These are phyloP conservation scores for Syzygium malaccense DNA, from an alignment of 441 rosid species.

Conservation along the genomic window DNA sequence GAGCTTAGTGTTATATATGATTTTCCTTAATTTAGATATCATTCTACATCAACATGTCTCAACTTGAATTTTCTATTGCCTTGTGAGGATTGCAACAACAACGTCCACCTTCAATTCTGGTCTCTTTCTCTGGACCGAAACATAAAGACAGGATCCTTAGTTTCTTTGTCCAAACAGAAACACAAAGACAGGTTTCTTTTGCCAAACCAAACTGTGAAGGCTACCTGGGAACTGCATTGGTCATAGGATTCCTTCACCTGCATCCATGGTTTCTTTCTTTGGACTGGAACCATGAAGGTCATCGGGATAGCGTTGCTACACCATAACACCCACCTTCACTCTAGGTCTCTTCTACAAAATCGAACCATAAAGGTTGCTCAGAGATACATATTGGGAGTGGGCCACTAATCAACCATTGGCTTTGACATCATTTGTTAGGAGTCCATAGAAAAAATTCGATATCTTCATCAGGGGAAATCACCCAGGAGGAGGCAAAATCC, in stretches of 20 bases:
- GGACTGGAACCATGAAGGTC: not conserved
- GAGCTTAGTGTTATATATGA: not conserved
- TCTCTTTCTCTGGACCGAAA: not conserved
- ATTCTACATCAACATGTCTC: not conserved
- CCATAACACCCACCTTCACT: not conserved
- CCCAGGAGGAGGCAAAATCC: not conserved
- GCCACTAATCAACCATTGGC: not conserved
- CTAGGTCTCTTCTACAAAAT: not conserved
- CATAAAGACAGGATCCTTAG: not conserved
- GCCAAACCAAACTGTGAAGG: not conserved
- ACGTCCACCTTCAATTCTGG: not conserved
- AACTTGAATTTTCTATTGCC: not conserved
- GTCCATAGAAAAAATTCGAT: not conserved
- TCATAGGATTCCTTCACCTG: not conserved
- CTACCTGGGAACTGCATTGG: rapidly evolving
- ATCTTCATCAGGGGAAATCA: not conserved
- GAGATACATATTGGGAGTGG: not conserved
- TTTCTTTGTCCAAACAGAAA: not conserved
- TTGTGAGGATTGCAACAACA: not conserved
- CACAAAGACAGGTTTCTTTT: not conserved
- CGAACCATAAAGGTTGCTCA: not conserved
- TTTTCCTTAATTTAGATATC: not conserved
- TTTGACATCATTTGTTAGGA: not conserved
- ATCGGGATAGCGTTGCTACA: not conserved
- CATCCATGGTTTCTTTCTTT: not conserved